Conservation (phyloP, 1,139 yeast species). For the Debaryomyces coudertii region DNA sequence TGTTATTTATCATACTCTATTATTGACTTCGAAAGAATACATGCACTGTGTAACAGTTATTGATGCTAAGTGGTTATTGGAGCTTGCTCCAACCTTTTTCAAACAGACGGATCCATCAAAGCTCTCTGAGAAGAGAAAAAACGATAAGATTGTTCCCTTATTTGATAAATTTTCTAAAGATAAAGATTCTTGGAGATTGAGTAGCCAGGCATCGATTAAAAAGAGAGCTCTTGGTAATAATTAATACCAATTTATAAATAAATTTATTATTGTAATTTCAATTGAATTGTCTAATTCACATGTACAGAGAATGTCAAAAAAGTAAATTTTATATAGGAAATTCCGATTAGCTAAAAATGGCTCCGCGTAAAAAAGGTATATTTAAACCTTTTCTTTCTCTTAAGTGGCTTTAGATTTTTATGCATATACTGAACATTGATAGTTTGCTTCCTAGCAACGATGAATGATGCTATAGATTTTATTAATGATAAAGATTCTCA, state of each 20-base stretch:
- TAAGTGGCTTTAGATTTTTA: neutral
- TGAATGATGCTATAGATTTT: neutral
- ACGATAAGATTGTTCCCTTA: conserved; percentile 62
- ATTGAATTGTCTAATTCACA: neutral
- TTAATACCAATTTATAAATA: neutral
- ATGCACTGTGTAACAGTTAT: conserved; percentile 86
- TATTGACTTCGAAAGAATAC: conserved; percentile 84
- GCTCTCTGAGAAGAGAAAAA: conserved; percentile 38
- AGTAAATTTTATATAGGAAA: neutral
- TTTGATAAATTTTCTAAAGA: conserved; percentile 56
- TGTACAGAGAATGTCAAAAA: neutral
- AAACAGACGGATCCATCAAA: conserved; percentile 54
- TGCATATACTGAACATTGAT: neutral
- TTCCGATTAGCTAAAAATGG: neutral
- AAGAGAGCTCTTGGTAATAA: conserved; percentile 32
- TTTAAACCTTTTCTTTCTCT: neutral
- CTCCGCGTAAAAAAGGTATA: neutral
- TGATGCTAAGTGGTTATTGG: conserved; percentile 84
- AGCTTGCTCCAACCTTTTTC: conserved; percentile 86
- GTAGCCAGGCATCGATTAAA: conserved; percentile 39
- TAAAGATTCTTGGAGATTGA: conserved; percentile 49
- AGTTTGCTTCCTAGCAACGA: neutral
- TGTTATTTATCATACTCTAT: conserved; percentile 80
- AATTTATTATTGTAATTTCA: neutral
- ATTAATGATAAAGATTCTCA: conserved; percentile 32